Conservation (phyloP, 768 basidiomycete genomes). For the Kwoniella shandongensis region DNA sequence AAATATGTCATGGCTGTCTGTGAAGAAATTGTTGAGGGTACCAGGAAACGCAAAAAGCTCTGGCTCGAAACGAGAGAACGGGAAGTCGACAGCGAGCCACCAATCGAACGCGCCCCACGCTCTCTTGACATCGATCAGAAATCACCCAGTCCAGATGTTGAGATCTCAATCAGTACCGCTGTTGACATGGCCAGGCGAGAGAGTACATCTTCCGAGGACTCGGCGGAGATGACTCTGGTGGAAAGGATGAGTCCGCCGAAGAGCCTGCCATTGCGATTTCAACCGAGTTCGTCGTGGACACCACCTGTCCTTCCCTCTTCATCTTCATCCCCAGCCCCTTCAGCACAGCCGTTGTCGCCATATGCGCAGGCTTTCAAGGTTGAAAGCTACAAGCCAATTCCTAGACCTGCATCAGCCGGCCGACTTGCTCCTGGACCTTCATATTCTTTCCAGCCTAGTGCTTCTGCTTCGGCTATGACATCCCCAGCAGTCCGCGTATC, state of each 20-base stretch:
- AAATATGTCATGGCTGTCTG: slow-evolving; percentile 42
- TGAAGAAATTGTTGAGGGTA: slow-evolving; percentile 37
- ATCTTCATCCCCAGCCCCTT: background rate
- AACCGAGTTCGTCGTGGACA: slow-evolving; percentile 16
- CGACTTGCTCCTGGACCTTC: too few species aligned
- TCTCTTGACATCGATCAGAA: background rate
- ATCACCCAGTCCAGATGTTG: slow-evolving; percentile 29
- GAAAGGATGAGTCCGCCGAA: slow-evolving; percentile 17
- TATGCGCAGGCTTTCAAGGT: slow-evolving; percentile 14
- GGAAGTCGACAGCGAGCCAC: slow-evolving; percentile 17
- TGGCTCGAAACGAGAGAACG: slow-evolving; percentile 27
- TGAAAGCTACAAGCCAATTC: slow-evolving; percentile 25
- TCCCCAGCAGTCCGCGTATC: background rate
- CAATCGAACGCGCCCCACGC: background rate
- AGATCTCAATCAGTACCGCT: background rate
- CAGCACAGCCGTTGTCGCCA: background rate
- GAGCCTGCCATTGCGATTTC: background rate
- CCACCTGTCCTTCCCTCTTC: slow-evolving; percentile 4
- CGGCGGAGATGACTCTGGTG: slow-evolving; percentile 13
- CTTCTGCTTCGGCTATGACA: too few species aligned
- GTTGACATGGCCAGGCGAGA: slow-evolving; percentile 7
- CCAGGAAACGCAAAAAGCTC: slow-evolving; percentile 20
- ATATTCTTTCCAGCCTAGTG: too few species aligned
- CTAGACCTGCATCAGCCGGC: background rate
- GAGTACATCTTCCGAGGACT: slow-evolving; percentile 26